Base-by-base conservation (phyloP, 2,329 filamentous ascomycete genomes). In the Chalara sp. region DNA sequence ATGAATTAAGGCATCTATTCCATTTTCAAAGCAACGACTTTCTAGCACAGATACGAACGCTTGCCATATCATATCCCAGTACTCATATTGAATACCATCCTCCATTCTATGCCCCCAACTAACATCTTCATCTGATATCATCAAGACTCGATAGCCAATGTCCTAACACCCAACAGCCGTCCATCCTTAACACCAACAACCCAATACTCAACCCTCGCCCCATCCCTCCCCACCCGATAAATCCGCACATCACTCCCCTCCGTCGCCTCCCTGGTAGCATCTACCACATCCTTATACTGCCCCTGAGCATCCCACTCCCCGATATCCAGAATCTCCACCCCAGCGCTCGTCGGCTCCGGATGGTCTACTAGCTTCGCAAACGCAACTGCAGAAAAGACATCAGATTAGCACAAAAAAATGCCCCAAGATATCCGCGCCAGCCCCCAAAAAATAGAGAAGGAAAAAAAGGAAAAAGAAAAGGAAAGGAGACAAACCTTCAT, bases 111-210 rank as follows among this genome's bases (percentile, higher is more conserved):
- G 31, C 31, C 8, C 2, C 32, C 41, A 11, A n/a, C 47, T 63
- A 86, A 61, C 78, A 82, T 75, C 21, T 21, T 21, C 21, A 21
- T 21, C 21, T 3, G 21, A 21, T 21, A 21, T 21, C 21, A 21
- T 21, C 21, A 21, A 21, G 21, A 21, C 21, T 96, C 90, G 56
- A 95, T 76, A 30, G 85, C 81, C 69, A 89, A 71, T 8, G 85
- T 87, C 75, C 89, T 92, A 50, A 86, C 76, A 11, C 91, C 91
- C 6, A 96, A 81, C 53, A 96, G 62, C 69, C 75, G 78, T 10
- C 75, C 77, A 47, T 70, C 70, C 61, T 84, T 76, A 58, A 86
- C 66, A 28, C 80, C 81, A 44, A 96, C 72, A 52, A 96, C 72
- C 78, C 84, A 96, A 68, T 95, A 95, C 70, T 95, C 87, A 11